Evolutionary conservation across 768 basidiomycete species (phyloP), one percentile per base, ranked within the genome.

Genomic region (Tylopilus vinaceipallidus): DNA sequence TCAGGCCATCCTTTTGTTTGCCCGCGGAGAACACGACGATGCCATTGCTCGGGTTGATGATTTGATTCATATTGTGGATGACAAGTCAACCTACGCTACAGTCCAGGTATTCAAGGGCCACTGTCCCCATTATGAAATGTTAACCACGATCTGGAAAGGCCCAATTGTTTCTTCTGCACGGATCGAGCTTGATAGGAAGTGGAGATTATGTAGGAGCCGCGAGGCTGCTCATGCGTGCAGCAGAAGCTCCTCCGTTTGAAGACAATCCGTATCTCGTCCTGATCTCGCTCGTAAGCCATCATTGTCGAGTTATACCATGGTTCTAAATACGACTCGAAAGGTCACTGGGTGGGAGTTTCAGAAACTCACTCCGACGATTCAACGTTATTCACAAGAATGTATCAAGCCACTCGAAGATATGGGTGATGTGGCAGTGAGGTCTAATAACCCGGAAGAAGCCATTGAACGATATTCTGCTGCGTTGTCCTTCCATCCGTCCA

Each of bases 321-420:
- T 5, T 10, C 12, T 14, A 11, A 13, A 14, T n/a, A 10, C 11
- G 14, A 32, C 32, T 32, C 7, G 10, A 20, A 42, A 54, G 43
- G 30, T 53, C 5, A 53, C 49, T 17, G 56, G 46, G 2, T 57
- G 56, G 55, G 19, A 45, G 7, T 49, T 57, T 37, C 43, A 57
- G 0, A 17, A 27, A 11, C 50, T 49, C 7, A n/a, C n/a, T 2
- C 1, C 12, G 10, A 27, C 23, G 12, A 38, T 49, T 24, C 39
- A 6, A 6, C 6, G 27, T 6, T 29, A 29, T 29, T 6, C 12
- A 6, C 27, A 29, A 12, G 12, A 12, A 12, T 29, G 27, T 29
- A 6, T 32, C 32, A 14, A 13, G 32, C 1, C 32, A 14, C 14
- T 32, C 32, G 32, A 32, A 32, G 14, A 14, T 11, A 12, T 13